phyloP scores from a whole-genome alignment of 2,329 filamentous ascomycete species.

The Alternaria metachromatica region DNA sequence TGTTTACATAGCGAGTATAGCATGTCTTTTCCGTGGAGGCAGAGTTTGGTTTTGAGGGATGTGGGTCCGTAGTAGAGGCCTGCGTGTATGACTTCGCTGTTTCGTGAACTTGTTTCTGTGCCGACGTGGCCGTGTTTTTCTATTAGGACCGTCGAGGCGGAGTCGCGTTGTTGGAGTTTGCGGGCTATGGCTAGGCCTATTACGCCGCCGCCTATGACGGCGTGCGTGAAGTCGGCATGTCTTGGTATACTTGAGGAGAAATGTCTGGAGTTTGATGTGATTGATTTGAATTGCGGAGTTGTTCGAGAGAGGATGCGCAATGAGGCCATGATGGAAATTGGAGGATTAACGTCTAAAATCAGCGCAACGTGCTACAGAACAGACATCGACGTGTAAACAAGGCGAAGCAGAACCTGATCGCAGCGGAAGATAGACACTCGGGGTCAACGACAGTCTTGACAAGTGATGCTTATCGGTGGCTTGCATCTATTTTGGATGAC shows the following conservation, averaged over 20 bases:
- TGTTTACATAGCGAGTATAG: constrained; percentile 79
- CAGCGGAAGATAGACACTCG: background rate
- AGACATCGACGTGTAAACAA: background rate
- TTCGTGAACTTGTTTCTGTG: constrained; percentile 86
- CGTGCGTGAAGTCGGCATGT: constrained; percentile 68
- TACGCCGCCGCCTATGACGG: constrained; percentile 72
- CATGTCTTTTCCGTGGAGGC: constrained; percentile 75
- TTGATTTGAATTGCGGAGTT: background rate
- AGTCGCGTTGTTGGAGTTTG: constrained; percentile 67
- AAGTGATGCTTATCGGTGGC: constrained; percentile 4
- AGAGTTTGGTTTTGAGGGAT: constrained; percentile 83
- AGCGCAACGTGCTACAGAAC: background rate
- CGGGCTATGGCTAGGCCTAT: constrained; percentile 83
- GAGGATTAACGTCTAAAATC: background rate
- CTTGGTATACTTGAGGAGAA: constrained; percentile 39
- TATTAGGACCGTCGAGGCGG: constrained; percentile 74
- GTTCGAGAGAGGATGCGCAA: constrained; percentile 8
- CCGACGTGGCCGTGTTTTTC: constrained; percentile 79
- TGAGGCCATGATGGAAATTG: constrained; percentile 18
- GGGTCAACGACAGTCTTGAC: background rate
- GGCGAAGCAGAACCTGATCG: background rate
- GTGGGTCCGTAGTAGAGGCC: constrained; percentile 85
- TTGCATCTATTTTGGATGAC: constrained; percentile 5
- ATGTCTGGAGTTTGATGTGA: background rate
- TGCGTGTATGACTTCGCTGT: constrained; percentile 95